Evolutionary conservation across 306 rosid species (phyloP).

Genomic region (Oxytropis ochrocephala): DNA sequence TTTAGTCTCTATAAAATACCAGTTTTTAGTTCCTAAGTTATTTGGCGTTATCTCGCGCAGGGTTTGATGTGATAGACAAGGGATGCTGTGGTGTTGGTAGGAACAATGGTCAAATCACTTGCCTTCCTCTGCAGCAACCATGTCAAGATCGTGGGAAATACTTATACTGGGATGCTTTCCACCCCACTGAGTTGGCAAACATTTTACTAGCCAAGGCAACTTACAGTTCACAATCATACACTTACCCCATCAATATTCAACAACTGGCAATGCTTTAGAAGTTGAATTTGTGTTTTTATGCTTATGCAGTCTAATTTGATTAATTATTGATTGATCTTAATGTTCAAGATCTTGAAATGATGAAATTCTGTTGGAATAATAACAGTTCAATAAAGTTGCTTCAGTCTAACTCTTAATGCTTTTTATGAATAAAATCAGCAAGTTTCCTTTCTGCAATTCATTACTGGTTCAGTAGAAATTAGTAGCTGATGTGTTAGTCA

Average conservation of each 20-base stretch:
- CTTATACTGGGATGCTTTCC: conserved; percentile 92
- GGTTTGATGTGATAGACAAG: conserved; percentile 74
- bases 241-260: conserved; percentile 74
- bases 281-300: neutral
- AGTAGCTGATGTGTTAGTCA: neutral
- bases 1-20: neutral
- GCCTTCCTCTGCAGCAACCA: conserved; percentile 74
- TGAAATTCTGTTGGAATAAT: neutral
- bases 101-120: conserved; percentile 87
- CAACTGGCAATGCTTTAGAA: conserved; percentile 50
- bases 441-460: neutral
- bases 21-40: neutral
- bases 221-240: conserved; percentile 44
- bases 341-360: neutral
- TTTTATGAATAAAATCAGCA: neutral
- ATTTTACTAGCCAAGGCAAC: conserved; percentile 46
- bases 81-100: conserved; percentile 92
- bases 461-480: neutral
- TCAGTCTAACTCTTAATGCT: too few species aligned
- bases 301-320: neutral
- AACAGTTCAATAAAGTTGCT: neutral
- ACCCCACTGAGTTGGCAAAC: conserved; percentile 80
- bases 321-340: neutral
- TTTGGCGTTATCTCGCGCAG: conserved; percentile 24
- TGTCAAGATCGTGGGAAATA: conserved; percentile 58